Evolutionary conservation across 2,329 filamentous ascomycete species (phyloP), one percentile per base, ranked within the genome.

Genomic region (Neoarthrinium moseri): DNA sequence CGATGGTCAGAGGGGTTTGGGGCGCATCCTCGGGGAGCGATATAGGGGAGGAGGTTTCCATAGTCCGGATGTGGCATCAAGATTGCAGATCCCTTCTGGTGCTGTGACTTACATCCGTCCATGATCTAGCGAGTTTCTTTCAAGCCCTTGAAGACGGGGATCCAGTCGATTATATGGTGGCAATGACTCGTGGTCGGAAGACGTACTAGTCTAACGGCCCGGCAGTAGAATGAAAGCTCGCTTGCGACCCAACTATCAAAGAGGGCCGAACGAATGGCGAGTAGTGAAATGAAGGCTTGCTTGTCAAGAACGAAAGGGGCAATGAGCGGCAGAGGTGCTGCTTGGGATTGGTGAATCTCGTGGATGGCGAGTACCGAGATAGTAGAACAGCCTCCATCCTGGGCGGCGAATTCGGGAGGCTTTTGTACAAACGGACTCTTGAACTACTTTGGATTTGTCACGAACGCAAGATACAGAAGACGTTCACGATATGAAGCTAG

Each of bases 31-130:
- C 8, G 26, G 8, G 26, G 13, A 24, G 39, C 29, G 29, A 17
- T 43, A 33, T 23, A 34, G 39, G 29, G 29, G 29, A 43, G 23
- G 41, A 17, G 38, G 34, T 30, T 41, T 45, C 43, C 49, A 48
- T 47, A 42, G 18, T 43, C 38, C 11, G 32, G 21, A 37, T 45
- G 27, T 30, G 38, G 48, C 27, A 40, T 30, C 21, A 27, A 45
- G 29, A 27, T 38, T 29, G 33, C 36, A 21, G 39, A 34, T 45
- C 39, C 32, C 40, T 38, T 17, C 17, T n/a, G 37, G 22, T 26
- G 24, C 35, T 34, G 42, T 45, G 27, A 64, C 61, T 63, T 55
- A 64, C 61, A 52, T 52, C 60, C 59, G 50, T 64, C 61, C 61
- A 64, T 64, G 6, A 6, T 56, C 50, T 54, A 45, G 24, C 50